Evolutionary conservation across 139 green algal species (phyloP).

Genomic region (Chlorella sorokiniana): DNA sequence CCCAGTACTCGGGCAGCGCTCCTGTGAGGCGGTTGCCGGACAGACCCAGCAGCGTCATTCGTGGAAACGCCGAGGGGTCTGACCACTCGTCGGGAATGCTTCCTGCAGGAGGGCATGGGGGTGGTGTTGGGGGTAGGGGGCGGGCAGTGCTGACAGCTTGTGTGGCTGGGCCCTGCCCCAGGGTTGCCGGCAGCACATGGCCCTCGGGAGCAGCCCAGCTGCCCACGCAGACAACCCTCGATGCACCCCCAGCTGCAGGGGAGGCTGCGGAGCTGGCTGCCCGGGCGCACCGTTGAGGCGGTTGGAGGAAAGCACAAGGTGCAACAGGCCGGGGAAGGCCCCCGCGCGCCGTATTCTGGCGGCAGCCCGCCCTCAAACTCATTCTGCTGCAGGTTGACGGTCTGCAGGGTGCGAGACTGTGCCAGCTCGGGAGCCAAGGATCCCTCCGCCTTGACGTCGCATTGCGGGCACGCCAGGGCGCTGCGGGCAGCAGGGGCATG

Average conservation of each 20-base stretch:
- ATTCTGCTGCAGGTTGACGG: conserved; percentile 20
- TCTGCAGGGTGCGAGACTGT: background rate
- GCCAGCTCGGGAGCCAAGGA: background rate
- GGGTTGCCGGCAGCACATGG: no score
- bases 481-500: background rate
- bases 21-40: background rate
- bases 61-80: background rate
- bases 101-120: background rate
- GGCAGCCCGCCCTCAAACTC: background rate
- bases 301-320: background rate
- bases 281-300: background rate
- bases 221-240: background rate
- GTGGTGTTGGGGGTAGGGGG: no score
- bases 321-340: background rate
- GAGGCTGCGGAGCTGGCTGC: background rate
- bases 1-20: background rate
- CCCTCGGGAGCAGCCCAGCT: background rate
- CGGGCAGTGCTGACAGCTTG: no score
- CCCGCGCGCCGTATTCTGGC: background rate
- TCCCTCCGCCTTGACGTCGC: background rate
- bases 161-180: no score
- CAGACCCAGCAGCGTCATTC: conserved; percentile 3
- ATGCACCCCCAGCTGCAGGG: background rate
- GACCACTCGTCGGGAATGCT: conserved; percentile 3
- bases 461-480: background rate